Evolutionary conservation across 2,329 filamentous ascomycete species (phyloP), one percentile per base, ranked within the genome.

Genomic region (Beauveria rudraprayagi): DNA sequence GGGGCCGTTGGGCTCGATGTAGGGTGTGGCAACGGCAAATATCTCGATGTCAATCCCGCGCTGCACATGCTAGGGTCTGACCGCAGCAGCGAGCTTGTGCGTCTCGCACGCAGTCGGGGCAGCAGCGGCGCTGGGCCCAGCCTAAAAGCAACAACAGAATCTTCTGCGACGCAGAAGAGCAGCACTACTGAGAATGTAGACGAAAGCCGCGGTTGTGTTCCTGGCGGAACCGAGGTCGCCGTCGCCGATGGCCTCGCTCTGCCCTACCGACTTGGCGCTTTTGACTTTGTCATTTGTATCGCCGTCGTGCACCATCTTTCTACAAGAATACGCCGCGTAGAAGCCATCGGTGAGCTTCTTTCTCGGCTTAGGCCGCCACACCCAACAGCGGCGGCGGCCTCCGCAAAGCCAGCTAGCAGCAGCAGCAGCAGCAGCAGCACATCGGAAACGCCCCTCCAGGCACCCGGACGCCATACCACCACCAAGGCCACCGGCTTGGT

Each of bases 1-100:
- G 93, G 92, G 28, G 83, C 90, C 55, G 76, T 97, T 61, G 94
- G 94, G 10, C 80, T 96, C 37, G 94, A 99, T 74, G 81, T 97
- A 61, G 94, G 94, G 63, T 97, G 94, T 75, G 94, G 94, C 63
- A 99, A 99, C 76, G 94, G 94, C 67, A 97, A 97, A 79, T 97
- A 97, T 73, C 79, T 97, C 63, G 78, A 83, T 63, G 89, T 96
- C 61, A 95, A 95, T 75, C 81, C 80, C 24, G 76, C 84, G 67
- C 76, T 96, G 54, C 92, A 90, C 76, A 88, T 97, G 59, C 72
- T 97, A 62, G 93, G 86, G 61, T 93, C 89, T 61, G 94, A 97
- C 77, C 84, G 91, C 78, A 95, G 85, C 68, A 79, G 78, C 26
- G 76, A 80, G 61, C 79, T 86, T 40, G 77, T 81, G 54, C 71